Evolutionary conservation across 352 stramenopile genomes (phyloP), one percentile per base, ranked within the genome.

Genomic region (Pythium diclinum): DNA sequence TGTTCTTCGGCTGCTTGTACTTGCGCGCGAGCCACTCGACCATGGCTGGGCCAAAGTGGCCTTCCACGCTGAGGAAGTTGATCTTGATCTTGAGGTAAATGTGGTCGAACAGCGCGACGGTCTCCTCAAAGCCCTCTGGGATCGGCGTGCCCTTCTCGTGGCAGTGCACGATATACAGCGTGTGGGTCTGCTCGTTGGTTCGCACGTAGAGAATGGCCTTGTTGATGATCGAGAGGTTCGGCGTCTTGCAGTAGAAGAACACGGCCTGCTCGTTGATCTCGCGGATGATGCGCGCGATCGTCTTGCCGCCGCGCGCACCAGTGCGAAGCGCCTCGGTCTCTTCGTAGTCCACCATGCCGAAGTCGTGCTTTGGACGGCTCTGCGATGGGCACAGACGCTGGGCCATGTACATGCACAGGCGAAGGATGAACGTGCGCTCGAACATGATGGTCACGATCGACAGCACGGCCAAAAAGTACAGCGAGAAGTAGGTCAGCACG

Each of bases 41-140:
- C 71, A 96, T 86, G 19, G 87, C 86, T 2, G 93, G 91, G 6
- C 91, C 89, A 56, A 96, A 96, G 42, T 77, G 69, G 30, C 84
- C 87, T 54, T 97, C 83, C 8, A 98, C 83, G 40, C 80, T 86
- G 28, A 98, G 58, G 57, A 98, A 92, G 61, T 95, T 96, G 59
- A 98, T 93, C 79, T 97, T 95, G 59, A 97, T 85, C 77, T 97
- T 97, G 60, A 97, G 92, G 78, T 98, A 98, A 21, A 98, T 95
- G 69, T 91, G 82, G 73, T 97, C 89, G 48, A 97, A 96, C 57
- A 96, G 91, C 61, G 85, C 80, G 16, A 97, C 88, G 8, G 87
- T 94, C 72, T 96, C 85, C 61, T 88, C 83, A 71, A 94, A 93
- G 38, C 81, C 82, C 52, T 88, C 80, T 14, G 81, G 77, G 23